A percentile compares a stretch with the other conserved stretches of the same genome.
These are phyloP conservation scores for Paecilomyces niveus DNA, from an alignment of 2,329 filamentous ascomycete species.

Conservation along the genomic window DNA sequence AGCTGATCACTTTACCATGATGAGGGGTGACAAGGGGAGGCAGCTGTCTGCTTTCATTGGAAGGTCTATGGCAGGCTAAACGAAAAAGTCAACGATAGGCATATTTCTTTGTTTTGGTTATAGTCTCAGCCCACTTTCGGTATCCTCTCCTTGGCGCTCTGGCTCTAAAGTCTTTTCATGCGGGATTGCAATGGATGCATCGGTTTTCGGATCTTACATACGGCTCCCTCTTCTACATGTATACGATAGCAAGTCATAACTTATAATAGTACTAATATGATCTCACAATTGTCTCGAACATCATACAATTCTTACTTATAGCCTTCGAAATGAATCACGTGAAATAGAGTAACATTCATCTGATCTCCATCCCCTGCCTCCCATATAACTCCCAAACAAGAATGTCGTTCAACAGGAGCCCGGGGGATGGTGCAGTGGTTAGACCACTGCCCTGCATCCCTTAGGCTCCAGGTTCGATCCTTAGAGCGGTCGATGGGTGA, in stretches of 20 bases:
- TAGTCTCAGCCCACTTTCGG: neutral
- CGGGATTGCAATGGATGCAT: neutral
- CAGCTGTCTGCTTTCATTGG: slow-evolving; percentile 7
- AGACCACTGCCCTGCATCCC: no score
- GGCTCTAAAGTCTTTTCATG: neutral
- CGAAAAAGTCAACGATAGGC: neutral
- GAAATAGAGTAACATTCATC: no score
- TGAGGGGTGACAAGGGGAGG: slow-evolving; percentile 7
- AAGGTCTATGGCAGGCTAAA: slow-evolving; percentile 2
- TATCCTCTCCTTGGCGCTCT: neutral
- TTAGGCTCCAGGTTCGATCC: no score
- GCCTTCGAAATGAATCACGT: no score
- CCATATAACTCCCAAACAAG: no score
- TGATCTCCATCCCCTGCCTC: no score
- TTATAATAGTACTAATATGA: neutral
- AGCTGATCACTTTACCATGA: slow-evolving; percentile 28
- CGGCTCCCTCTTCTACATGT: neutral
- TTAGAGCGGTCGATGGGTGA: no score
- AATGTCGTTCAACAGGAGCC: no score
- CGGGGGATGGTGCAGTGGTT: no score
- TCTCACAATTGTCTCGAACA: no score
- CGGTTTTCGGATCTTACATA: neutral
- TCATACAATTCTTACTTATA: no score
- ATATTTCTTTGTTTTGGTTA: neutral
- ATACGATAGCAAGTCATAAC: neutral